Evolutionary conservation across 768 basidiomycete genomes (phyloP), one percentile per base, ranked within the genome.

Genomic region (Pisolithus orientalis): DNA sequence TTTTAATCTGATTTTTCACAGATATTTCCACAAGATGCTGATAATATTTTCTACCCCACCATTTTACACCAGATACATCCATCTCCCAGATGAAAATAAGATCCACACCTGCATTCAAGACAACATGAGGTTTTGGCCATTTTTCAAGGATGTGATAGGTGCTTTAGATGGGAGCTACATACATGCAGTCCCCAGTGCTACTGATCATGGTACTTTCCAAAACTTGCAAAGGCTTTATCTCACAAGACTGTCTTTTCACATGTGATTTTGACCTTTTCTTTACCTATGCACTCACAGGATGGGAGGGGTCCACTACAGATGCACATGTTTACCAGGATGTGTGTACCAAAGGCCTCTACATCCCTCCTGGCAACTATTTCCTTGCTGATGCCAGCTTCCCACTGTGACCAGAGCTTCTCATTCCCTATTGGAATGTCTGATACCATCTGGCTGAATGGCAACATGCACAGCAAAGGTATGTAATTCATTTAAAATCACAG

Each of bases 251-350:
- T n/a, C 61, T 76, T 13, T 69, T 69, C 11, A 60, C 51, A 6
- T 70, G 66, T 21, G 55, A 56, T 1, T 74, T 73, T 48, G 49
- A 59, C 40, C 53, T 74, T 43, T 49, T 51, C 5, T 75, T 76
- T 49, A 52, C 62, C 7, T 76, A 74, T 55, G 50, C 75, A n/a
- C 47, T 70, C 9, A 66, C 61, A 53, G 71, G 73, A 1, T 75
- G 69, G 66, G 73, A 77, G 38, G 74, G 73, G 1, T 67, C 63
- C 40, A 60, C 61, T 10, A 62, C 71, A 3, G 71, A 76, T 62
- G 55, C 63, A n/a, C 52, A 53, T 1, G 59, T 76, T 29, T 75
- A 58, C 56, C 31, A 63, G 2, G 47, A 68, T 54, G 63, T 70
- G 11, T 55, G 57, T 14, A 5, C 57, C 1, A 47, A 47, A 6